Percentiles rank a stretch among this genome's conserved stretches.
Evolutionary conservation across 768 basidiomycete species (phyloP).

Genomic region (Pisolithus marmoratus): DNA sequence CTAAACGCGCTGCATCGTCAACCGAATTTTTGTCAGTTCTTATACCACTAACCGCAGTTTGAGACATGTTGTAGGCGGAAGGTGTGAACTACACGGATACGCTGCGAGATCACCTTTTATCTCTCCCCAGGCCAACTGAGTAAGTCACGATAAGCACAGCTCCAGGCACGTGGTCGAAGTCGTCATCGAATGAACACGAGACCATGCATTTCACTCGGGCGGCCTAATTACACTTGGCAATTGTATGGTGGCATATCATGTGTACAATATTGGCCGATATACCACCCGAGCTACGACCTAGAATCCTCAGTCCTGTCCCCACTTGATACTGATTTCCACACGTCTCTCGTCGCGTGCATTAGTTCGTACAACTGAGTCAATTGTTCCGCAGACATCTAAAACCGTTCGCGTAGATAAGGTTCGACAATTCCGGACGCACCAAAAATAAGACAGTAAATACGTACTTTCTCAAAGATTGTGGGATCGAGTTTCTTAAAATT

Average conservation of each 20-base stretch:
- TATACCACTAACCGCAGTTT: conserved; percentile 29
- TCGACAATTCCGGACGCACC: background rate
- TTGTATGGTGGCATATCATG: background rate
- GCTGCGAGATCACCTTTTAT: background rate
- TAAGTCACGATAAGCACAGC: background rate
- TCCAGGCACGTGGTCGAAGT: background rate
- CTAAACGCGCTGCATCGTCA: conserved; percentile 19
- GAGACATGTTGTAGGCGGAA: conserved; percentile 27
- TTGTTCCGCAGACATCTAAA: conserved; percentile 87
- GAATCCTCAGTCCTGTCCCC: background rate
- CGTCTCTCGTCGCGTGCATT: conserved; percentile 84
- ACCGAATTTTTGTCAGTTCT: background rate
- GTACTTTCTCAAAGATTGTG: conserved; percentile 71
- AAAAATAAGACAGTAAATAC: background rate
- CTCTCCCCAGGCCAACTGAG: background rate
- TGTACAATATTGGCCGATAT: background rate
- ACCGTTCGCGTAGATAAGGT: background rate
- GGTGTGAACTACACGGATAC: background rate
- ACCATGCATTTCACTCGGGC: background rate
- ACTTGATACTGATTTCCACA: conserved; percentile 61
- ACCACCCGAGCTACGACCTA: background rate
- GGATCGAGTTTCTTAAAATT: conserved; percentile 65
- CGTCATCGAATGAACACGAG: background rate
- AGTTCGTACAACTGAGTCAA: conserved; percentile 91
- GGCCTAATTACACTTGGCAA: background rate